Evolutionary conservation across 129 eudicot genomes (phyloP).

Genomic region (Artemisia tridentata): DNA sequence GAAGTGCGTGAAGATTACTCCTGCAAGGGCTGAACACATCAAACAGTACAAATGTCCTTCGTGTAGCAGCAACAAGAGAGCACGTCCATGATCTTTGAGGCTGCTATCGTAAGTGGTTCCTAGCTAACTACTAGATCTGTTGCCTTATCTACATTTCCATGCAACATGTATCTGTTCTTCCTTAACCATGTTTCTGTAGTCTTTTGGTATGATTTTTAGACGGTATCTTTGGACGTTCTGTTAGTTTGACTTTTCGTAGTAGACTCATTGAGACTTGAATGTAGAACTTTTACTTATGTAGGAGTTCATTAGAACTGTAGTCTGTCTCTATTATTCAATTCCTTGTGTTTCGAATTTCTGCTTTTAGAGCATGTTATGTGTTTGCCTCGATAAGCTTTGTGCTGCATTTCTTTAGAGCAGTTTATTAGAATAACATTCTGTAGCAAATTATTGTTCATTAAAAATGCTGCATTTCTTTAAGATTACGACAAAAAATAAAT

Average conservation of each 20-base stretch:
- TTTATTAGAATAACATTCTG: neutral
- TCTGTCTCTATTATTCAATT: neutral
- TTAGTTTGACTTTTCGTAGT: conserved; percentile 1
- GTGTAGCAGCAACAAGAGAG: too few species aligned
- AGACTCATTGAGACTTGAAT: conserved; percentile 15
- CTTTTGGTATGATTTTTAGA: conserved; percentile 9
- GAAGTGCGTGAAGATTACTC: too few species aligned
- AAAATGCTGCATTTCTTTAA: too few species aligned
- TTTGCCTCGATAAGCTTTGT: neutral
- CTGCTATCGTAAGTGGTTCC: conserved; percentile 9
- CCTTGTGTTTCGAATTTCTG: neutral
- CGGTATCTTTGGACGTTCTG: neutral
- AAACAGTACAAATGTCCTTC: too few species aligned
- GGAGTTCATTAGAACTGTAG: neutral
- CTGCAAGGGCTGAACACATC: too few species aligned
- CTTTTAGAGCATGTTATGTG: neutral
- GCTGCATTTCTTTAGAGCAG: neutral
- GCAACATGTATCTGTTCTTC: conserved; percentile 16
- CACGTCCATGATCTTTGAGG: conserved; percentile 16
- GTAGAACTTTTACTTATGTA: conserved; percentile 5
- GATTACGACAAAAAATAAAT: neutral
- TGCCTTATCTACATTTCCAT: conserved; percentile 9
- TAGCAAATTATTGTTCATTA: too few species aligned
- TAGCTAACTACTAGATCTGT: conserved; percentile 18
- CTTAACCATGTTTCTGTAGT: conserved; percentile 14